These are phyloP conservation scores for Favolaschia claudopus DNA, from an alignment of 768 basidiomycete species.

Conservation along the genomic window DNA sequence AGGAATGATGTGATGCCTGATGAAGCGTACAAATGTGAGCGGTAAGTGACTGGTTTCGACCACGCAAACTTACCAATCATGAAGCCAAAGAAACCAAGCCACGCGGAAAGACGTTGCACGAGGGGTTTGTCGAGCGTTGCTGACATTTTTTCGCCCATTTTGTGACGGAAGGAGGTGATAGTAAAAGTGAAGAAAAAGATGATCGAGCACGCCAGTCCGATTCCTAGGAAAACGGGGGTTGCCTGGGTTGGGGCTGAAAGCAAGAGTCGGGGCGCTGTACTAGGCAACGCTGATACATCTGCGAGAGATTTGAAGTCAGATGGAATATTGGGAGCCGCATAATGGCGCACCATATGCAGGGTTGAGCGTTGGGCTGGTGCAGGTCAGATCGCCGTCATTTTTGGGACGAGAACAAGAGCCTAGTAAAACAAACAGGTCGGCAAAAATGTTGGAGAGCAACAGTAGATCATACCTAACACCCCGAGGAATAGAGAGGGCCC, in stretches of 20 bases:
- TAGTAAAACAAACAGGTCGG: conserved; percentile 36
- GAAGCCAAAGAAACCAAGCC: conserved; percentile 82
- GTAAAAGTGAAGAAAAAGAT: conserved; percentile 74
- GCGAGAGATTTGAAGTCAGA: background rate
- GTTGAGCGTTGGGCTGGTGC: conserved; percentile 60
- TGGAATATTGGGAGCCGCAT: background rate
- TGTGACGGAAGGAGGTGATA: conserved; percentile 69
- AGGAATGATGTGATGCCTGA: conserved; percentile 76
- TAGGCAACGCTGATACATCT: conserved; percentile 75
- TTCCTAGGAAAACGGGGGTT: conserved; percentile 69
- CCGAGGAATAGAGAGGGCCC: conserved; percentile 77
- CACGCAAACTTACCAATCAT: conserved; percentile 60
- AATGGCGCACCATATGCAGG: conserved; percentile 66
- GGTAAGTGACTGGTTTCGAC: conserved; percentile 3
- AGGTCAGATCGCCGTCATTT: conserved; percentile 58
- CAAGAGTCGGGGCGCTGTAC: conserved; percentile 59
- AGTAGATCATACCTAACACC: conserved; percentile 57
- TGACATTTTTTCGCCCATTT: conserved; percentile 62
- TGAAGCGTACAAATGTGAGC: background rate
- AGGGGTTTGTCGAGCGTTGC: conserved; percentile 61
- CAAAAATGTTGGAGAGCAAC: background rate
- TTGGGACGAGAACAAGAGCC: conserved; percentile 71
- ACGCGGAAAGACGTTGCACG: conserved; percentile 67
- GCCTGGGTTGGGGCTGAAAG: conserved; percentile 67
- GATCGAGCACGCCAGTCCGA: conserved; percentile 62